Evolutionary conservation across 306 rosid genomes (phyloP), one percentile per base, ranked within the genome.

Genomic region (Dryas alaskensis): DNA sequence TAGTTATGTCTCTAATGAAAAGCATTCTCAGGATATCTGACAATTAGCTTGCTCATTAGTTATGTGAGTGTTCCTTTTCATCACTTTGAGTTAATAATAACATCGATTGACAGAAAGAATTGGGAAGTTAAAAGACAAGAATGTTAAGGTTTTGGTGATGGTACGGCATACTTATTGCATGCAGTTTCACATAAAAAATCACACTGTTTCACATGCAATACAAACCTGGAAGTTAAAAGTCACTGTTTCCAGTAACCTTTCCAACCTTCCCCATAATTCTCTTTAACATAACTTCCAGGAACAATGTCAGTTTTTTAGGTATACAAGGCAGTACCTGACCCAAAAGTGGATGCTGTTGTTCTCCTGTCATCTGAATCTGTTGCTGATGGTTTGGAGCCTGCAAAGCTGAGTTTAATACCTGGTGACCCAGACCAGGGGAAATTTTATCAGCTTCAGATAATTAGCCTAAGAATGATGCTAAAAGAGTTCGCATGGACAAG

Each of bases 211-310:
- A 27, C 31, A 27, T 52, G 27, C 60, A 74, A 46, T 37, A 55
- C 50, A 51, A 72, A 69, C 55, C 55, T 70, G 68, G 58, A 76
- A 47, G 66, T 3, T 60, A 25, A 63, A 73, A 40, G 58, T 49
- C 70, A 65, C 48, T 46, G 60, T 68, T 59, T 79, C 44, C 63
- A 59, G 85, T 67, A 73, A 83, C 89, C 86, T 68, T 77, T n/a
- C 39, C 73, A 77, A 77, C 70, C 8, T 65, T 78, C 19, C 55
- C 72, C 73, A 60, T 72, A 57, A 46, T 77, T 79, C 84, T 46
- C 59, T 66, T 6, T 47, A 40, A 73, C 22, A 72, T 79, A 61
- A 46, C 64, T 67, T 83, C 75, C 75, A 47, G 67, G 67, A 76
- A 49, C 27, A 61, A 62, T 57, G 76, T 46, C 60, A 75, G 83